Evolutionary conservation across 441 rosid species (phyloP).

Genomic region (Gossypium trilobum): DNA sequence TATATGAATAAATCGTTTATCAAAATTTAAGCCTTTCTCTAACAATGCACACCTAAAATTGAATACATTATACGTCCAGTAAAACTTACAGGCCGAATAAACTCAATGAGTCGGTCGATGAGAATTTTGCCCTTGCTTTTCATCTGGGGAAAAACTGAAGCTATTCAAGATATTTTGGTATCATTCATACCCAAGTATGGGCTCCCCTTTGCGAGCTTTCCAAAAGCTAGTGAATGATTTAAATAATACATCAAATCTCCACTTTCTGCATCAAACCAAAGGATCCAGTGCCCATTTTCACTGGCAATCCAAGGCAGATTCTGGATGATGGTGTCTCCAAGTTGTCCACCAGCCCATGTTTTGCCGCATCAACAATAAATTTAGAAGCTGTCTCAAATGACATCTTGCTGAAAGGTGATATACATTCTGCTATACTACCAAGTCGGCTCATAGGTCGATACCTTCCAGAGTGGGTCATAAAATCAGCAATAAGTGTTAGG

Average conservation of each 20-base stretch:
- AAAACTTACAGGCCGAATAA: background rate
- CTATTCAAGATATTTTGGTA: too few relatives aligned
- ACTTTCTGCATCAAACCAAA: slow-evolving; percentile 75
- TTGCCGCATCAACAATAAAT: slow-evolving; percentile 86
- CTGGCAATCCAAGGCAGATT: slow-evolving; percentile 86
- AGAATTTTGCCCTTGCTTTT: too few relatives aligned
- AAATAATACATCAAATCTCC: slow-evolving; percentile 31
- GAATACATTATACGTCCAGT: background rate
- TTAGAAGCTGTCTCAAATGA: slow-evolving; percentile 85
- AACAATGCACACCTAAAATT: background rate
- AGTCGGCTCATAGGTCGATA: slow-evolving; percentile 89
- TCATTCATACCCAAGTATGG: too few relatives aligned
- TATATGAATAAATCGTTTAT: background rate
- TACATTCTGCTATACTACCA: slow-evolving; percentile 77
- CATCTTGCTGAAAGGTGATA: slow-evolving; percentile 82
- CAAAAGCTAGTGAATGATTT: background rate
- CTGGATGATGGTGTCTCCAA: slow-evolving; percentile 83
- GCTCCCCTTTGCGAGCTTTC: too few relatives aligned
- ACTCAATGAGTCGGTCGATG: background rate
- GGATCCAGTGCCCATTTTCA: slow-evolving; percentile 83
- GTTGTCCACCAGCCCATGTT: slow-evolving; percentile 53
- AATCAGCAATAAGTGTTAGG: slow-evolving; percentile 77
- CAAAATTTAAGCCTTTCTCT: background rate
- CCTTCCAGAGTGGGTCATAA: slow-evolving; percentile 77
- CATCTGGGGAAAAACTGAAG: too few relatives aligned